Evolutionary conservation across 1,284 basidiomycete species (phyloP).

Genomic region (Hypsizygus ulmarius): DNA sequence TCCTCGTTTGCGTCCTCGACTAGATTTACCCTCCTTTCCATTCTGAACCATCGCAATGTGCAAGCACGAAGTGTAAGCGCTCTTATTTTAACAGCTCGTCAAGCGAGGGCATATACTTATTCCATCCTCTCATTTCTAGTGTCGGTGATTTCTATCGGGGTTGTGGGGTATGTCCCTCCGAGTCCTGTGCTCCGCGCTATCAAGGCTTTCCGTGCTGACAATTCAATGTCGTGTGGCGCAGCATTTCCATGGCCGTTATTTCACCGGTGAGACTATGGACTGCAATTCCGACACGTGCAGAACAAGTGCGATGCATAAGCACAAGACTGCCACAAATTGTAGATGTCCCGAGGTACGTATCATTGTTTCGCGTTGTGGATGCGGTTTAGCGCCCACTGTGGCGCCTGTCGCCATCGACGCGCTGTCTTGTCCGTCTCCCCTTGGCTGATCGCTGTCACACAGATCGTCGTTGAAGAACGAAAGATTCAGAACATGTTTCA

Average conservation of each 20-base stretch:
- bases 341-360: slow-evolving; percentile 41
- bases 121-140: slow-evolving; percentile 28
- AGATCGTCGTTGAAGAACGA: slow-evolving; percentile 37
- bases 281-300: slow-evolving; percentile 51
- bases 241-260: slow-evolving; percentile 65
- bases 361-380: slow-evolving; percentile 1
- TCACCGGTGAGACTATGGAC: slow-evolving; percentile 54
- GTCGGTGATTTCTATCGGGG: slow-evolving; percentile 62
- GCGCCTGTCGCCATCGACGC: slow-evolving; percentile 1
- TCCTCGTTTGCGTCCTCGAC: not conserved
- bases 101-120: slow-evolving; percentile 6
- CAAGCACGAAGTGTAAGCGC: slow-evolving; percentile 54
- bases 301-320: slow-evolving; percentile 52
- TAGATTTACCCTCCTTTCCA: not conserved
- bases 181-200: not conserved
- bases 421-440: not conserved
- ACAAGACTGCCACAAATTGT: slow-evolving; percentile 49
- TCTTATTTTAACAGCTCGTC: not conserved
- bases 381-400: not conserved
- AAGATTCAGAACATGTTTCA: slow-evolving; percentile 43
- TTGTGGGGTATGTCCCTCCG: slow-evolving; percentile 46
- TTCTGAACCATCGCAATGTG: slow-evolving; percentile 40
- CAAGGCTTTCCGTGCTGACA: slow-evolving; percentile 10
- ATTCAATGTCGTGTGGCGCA: slow-evolving; percentile 24
- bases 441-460: slow-evolving; percentile 8